Percentiles rank a stretch among this genome's conserved stretches.
Conservation (phyloP, 306 rosid genomes). For the Cicer bijugum region DNA sequence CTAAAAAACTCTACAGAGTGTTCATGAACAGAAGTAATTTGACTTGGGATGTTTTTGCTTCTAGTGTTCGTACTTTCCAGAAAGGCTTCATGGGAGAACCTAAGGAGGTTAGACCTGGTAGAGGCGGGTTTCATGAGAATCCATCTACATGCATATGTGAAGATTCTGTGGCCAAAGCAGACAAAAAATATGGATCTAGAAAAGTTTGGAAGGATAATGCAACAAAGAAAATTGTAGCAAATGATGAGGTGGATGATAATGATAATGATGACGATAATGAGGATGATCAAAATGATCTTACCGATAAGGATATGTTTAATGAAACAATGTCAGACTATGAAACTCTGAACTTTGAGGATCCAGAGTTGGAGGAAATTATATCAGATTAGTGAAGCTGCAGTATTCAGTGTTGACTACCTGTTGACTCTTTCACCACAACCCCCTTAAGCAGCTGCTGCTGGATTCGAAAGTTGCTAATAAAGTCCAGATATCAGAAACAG, state of each 20-base stretch:
- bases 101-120: slow-evolving; percentile 87
- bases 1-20: slow-evolving; percentile 81
- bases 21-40: slow-evolving; percentile 69
- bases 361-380: slow-evolving; percentile 87
- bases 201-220: slow-evolving; percentile 60
- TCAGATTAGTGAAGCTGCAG: slow-evolving; percentile 65
- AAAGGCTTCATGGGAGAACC: slow-evolving; percentile 98
- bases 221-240: slow-evolving; percentile 50
- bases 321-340: slow-evolving; percentile 72
- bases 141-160: slow-evolving; percentile 92
- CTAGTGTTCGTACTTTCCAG: slow-evolving; percentile 74
- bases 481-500: slow-evolving; percentile 33
- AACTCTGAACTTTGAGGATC: slow-evolving; percentile 64
- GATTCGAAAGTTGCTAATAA: slow-evolving; percentile 43
- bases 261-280: slow-evolving; percentile 65
- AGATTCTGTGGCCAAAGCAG: slow-evolving; percentile 61
- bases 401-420: slow-evolving; percentile 31
- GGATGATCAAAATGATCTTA: slow-evolving; percentile 64
- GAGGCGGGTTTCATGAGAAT: slow-evolving; percentile 98
- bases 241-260: slow-evolving; percentile 56
- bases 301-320: slow-evolving; percentile 60
- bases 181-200: slow-evolving; percentile 51
- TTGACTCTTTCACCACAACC: slow-evolving; percentile 18
- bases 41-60: slow-evolving; percentile 93
- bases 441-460: slow-evolving; percentile 40